Conservation (phyloP, 495 filamentous ascomycete genomes). For the Letharia lupina region DNA sequence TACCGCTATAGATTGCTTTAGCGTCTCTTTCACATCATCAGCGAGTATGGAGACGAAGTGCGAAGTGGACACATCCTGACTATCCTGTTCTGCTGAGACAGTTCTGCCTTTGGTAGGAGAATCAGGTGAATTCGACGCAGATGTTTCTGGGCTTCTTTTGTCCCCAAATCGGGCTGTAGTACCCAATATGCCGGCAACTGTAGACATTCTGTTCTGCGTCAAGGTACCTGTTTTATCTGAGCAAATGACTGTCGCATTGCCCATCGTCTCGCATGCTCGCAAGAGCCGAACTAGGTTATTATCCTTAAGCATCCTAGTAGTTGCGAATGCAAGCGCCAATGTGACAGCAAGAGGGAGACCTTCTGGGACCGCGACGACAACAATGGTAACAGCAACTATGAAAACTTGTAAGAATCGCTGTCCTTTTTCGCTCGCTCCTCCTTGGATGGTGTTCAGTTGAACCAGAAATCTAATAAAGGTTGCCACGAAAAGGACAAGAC, state of each 20-base stretch:
- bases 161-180: constrained; percentile 59
- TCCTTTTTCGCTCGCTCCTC: constrained; percentile 63
- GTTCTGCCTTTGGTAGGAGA: constrained; percentile 21
- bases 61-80: constrained; percentile 40
- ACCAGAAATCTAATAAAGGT: constrained; percentile 85
- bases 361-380: constrained; percentile 93
- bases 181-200: constrained; percentile 70
- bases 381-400: constrained; percentile 88
- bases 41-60: constrained; percentile 55
- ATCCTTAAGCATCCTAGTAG: constrained; percentile 88
- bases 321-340: constrained; percentile 87
- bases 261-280: constrained; percentile 97
- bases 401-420: constrained; percentile 86
- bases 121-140: constrained; percentile 24
- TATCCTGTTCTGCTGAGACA: constrained; percentile 21
- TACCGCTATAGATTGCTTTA: constrained; percentile 67
- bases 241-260: constrained; percentile 91
- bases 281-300: constrained; percentile 89
- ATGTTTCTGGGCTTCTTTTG: constrained; percentile 35
- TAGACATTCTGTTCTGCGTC: constrained; percentile 89
- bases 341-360: constrained; percentile 90
- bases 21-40: constrained; percentile 49
- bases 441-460: constrained; percentile 43
- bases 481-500: constrained; percentile 79
- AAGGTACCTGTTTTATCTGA: constrained; percentile 96